A percentile compares a stretch with the other conserved stretches of the same genome.
phyloP scores from a whole-genome alignment of 805 yeast species.

The Suhomyces prunicola region DNA sequence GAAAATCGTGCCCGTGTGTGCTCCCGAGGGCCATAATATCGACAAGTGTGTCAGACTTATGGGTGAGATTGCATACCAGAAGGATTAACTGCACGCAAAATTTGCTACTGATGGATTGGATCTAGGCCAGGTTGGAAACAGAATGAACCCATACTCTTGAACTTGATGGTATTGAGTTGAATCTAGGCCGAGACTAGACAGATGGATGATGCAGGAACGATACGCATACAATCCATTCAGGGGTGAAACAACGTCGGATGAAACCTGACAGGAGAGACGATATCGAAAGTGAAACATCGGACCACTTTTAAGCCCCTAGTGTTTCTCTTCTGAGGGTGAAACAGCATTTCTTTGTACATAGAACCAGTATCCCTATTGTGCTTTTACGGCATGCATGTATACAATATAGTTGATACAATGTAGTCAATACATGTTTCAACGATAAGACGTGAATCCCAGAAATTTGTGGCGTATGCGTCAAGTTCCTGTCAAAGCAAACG shows the following conservation, averaged over 20 bases:
- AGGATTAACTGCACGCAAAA: neutral
- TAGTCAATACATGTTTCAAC: neutral
- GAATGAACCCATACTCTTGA: neutral
- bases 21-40: constrained; percentile 66
- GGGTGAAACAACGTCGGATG: neutral
- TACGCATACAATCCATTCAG: neutral
- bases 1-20: constrained; percentile 84
- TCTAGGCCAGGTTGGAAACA: neutral
- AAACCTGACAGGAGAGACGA: neutral
- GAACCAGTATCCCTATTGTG: neutral
- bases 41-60: constrained; percentile 67
- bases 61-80: constrained; percentile 52
- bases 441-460: neutral
- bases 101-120: neutral
- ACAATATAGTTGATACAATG: too few species aligned
- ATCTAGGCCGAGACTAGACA: neutral
- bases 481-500: neutral
- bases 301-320: neutral
- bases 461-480: neutral
- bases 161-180: neutral
- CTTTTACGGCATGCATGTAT: neutral
- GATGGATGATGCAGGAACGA: neutral
- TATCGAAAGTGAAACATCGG: neutral
- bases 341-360: neutral
- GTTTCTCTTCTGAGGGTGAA: neutral